A percentile compares a stretch with the other conserved stretches of the same genome.
Evolutionary conservation across 164 flowering plant genomes (phyloP).

Genomic region (Magnolia changhungtana): DNA sequence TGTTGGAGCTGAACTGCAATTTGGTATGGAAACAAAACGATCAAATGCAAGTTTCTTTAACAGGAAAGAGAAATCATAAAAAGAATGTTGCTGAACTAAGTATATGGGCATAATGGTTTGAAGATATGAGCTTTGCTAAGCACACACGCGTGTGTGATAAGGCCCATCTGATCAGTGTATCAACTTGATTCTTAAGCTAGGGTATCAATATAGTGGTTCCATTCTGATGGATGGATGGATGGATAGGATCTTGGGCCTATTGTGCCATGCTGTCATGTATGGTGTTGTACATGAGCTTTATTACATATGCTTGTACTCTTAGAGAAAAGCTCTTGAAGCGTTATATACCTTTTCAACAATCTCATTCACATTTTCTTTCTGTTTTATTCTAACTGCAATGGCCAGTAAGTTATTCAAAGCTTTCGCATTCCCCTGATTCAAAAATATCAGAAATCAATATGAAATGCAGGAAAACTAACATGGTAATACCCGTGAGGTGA

Average conservation of each 20-base stretch:
- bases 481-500: neutral
- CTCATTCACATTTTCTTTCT: slow-evolving; percentile 51
- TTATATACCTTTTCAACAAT: slow-evolving; percentile 65
- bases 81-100: neutral
- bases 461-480: neutral
- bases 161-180: no score
- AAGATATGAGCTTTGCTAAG: neutral
- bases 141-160: no score
- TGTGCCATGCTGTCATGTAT: no score
- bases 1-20: slow-evolving; percentile 61
- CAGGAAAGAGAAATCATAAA: neutral
- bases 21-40: neutral
- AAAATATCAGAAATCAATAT: neutral
- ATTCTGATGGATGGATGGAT: no score
- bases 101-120: neutral
- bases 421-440: slow-evolving; percentile 32
- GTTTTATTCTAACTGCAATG: slow-evolving; percentile 80
- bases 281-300: no score
- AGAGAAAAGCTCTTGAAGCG: neutral
- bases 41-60: neutral
- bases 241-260: no score
- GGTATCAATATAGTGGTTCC: no score
- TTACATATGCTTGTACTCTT: no score
- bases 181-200: no score
- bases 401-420: slow-evolving; percentile 60